Evolutionary conservation across 495 filamentous ascomycete species (phyloP).

Genomic region (Tuber borchii): DNA sequence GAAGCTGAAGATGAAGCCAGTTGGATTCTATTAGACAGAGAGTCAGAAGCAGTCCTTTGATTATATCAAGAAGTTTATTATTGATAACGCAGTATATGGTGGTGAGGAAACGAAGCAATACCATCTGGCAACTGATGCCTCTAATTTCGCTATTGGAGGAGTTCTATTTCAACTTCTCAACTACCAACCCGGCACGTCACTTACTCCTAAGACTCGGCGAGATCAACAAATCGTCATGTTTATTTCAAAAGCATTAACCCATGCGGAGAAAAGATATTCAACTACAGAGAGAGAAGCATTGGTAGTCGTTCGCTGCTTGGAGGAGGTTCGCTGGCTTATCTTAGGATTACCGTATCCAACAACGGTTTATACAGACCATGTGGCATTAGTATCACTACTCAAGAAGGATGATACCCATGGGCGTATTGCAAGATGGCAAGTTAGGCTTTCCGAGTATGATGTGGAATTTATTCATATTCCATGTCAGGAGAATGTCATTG

Average conservation of each 20-base stretch:
- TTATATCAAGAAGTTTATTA: neutral
- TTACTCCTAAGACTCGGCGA: neutral
- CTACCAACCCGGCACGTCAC: neutral
- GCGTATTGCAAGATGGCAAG: neutral
- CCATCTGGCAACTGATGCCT: conserved; percentile 5
- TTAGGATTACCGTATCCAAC: neutral
- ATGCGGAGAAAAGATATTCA: conserved; percentile 1
- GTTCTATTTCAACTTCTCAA: neutral
- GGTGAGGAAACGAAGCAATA: neutral
- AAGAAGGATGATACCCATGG: neutral
- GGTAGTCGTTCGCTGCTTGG: conserved; percentile 3
- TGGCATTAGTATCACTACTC: neutral
- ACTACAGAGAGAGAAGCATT: neutral
- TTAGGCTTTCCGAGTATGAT: neutral
- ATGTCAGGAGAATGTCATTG: no score
- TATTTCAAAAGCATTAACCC: neutral
- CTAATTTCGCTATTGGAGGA: neutral
- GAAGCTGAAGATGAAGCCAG: no score
- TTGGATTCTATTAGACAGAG: no score
- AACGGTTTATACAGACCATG: conserved; percentile 5
- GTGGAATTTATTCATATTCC: no score
- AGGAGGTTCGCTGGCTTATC: neutral
- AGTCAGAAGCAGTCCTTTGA: neutral
- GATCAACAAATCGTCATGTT: neutral
- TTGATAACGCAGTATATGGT: neutral